Evolutionary conservation across 495 filamentous ascomycete genomes (phyloP), one percentile per base, ranked within the genome.

Genomic region (Chaetomidium leptoderma): DNA sequence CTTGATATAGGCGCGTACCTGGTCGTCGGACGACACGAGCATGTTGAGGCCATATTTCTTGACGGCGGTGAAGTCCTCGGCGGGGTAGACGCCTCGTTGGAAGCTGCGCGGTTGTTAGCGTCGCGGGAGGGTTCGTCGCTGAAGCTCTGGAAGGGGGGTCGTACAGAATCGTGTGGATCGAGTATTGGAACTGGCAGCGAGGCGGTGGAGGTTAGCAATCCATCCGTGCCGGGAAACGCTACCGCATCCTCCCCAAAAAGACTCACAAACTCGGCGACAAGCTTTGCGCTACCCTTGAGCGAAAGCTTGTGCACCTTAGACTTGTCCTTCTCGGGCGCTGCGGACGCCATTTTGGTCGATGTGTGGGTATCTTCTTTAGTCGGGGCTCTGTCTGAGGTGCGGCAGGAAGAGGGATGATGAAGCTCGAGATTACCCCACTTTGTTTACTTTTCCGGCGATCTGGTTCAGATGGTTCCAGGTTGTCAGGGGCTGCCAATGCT

Each of bases 1-100:
- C 76, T 95, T 96, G 79, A 96, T 95, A 73, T 98, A 98, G 49
- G 92, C 91, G 76, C 95, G 95, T 63, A 98, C 93, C 71, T 97
- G 91, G 76, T 97, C 93, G 73, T 98, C 93, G 56, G 89, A 84
- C 17, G 93, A 90, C 36, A 97, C 91, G 37, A 97, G 88, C 91
- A 98, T 97, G 66, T 95, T 97, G 63, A 98, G 85, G 65, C 95
- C 95, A 85, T 98, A 98, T 78, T 98, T 98, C 74, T 97, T 97
- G 64, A 98, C 91, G 23, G 92, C 86, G 60, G 88, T 91, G 70
- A 98, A 98, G 76, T 98, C 93, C 65, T 98, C 93, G 30, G 93
- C 92, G 37, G 95, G 93, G 73, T 98, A 98, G 52, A 98, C 93
- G 49, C 91, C 93, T 63, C 93, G 82, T 71, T 97, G 95, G 80